phyloP scores from a whole-genome alignment of 2,329 filamentous ascomycete species.

The Exophiala mesophila region DNA sequence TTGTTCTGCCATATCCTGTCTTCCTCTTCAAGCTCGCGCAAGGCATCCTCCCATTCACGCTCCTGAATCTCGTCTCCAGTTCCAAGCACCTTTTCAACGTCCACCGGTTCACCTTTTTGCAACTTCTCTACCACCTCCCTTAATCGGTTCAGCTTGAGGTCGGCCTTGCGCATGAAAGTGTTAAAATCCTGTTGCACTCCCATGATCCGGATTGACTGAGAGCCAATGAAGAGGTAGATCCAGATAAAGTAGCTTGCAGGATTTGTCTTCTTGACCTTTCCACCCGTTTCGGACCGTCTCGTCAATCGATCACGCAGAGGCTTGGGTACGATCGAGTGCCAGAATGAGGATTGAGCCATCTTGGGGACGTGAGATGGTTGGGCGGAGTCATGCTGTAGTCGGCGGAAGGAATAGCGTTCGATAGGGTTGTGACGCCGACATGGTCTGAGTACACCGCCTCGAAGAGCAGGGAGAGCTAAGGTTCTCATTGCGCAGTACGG shows the following conservation, averaged over 20 bases:
- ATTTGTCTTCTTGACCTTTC: slow-evolving; percentile 61
- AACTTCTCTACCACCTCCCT: slow-evolving; percentile 55
- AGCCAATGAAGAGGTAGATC: slow-evolving; percentile 83
- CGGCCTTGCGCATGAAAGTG: slow-evolving; percentile 68
- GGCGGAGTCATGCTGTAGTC: slow-evolving; percentile 8
- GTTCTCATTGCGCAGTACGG: too few species aligned
- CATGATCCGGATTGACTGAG: slow-evolving; percentile 92
- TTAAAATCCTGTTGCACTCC: slow-evolving; percentile 69
- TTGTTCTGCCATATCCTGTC: slow-evolving; percentile 25
- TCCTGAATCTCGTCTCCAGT: slow-evolving; percentile 72
- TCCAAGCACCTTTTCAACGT: slow-evolving; percentile 77
- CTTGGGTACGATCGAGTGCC: slow-evolving; percentile 66
- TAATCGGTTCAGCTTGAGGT: slow-evolving; percentile 71
- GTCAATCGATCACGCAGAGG: slow-evolving; percentile 39
- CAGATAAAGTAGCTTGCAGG: slow-evolving; percentile 77
- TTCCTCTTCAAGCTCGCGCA: slow-evolving; percentile 24
- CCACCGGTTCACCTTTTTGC: slow-evolving; percentile 57
- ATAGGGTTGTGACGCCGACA: too few species aligned
- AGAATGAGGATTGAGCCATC: slow-evolving; percentile 57
- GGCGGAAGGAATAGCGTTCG: slow-evolving; percentile 8
- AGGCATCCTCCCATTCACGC: slow-evolving; percentile 72
- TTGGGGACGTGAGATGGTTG: slow-evolving; percentile 26
- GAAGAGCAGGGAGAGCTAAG: too few species aligned
- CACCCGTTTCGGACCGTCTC: slow-evolving; percentile 38
- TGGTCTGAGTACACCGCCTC: too few species aligned